Evolutionary conservation across 176 grass and related monocot species (phyloP), one percentile per base, ranked within the genome.

Genomic region (Otatea glauca): DNA sequence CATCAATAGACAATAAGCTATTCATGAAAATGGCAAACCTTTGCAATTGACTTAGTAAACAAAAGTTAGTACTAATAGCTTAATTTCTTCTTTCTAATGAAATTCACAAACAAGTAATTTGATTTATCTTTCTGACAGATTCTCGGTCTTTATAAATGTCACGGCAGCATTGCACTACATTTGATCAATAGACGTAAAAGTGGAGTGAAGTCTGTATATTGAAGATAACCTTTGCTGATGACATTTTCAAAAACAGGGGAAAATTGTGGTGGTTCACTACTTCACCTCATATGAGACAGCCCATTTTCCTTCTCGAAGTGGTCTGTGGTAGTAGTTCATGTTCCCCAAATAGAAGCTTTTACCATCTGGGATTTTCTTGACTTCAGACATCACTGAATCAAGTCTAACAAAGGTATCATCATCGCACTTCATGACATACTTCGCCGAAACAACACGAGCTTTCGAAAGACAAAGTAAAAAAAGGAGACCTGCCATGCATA

Each of bases 351-450:
- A 95, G 21, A 95, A 73, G 86, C 86, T 95, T 90, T 74, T 92
- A 63, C 59, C 85, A 27, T 85, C 84, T 70, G 70, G 53, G 11
- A 95, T 86, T 88, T 90, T 95, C 51, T 74, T 86, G 23, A 92
- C 61, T 81, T 88, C 88, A 62, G 76, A 51, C 82, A 92, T 68
- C 16, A 95, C 83, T 16, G 93, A 84, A 86, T 92, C 86, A 70
- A 90, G 41, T 70, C 90, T 81, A 77, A 92, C 44, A 60, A 95
- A 95, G 2, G 93, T 95, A 64, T 95, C 93, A 79, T 95, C 93
- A 4, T 95, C 93, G 0, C 93, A 95, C 83, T 95, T 95, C 93
- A 95, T 92, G 77, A 95, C 42, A 41, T 92, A 90, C 51, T 88
- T 88, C 0, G 93, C 88, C 0, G 71, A 88, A 86, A 90, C 60